Percentiles rank a stretch among this genome's conserved stretches.
Conservation (phyloP, 768 basidiomycete species). For the Lentinula sp. region DNA sequence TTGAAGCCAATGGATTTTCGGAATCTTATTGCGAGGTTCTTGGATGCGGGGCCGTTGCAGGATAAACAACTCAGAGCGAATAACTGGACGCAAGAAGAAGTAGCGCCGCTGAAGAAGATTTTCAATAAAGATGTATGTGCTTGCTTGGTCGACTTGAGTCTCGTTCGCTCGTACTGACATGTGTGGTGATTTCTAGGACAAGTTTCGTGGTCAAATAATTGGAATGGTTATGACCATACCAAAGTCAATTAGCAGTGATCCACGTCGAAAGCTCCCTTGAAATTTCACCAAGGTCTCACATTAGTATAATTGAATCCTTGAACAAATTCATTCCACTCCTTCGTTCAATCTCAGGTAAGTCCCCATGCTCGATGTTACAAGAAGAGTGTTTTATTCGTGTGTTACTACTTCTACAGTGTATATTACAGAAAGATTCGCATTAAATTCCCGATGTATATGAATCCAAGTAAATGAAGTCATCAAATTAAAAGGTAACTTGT, state of each 20-base stretch:
- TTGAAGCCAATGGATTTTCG: background rate
- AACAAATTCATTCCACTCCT: too few relatives aligned
- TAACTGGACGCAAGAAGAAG: background rate
- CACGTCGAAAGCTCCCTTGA: background rate
- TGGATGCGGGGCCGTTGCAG: conserved; percentile 1
- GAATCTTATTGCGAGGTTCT: background rate
- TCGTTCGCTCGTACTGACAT: background rate
- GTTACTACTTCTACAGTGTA: too few relatives aligned
- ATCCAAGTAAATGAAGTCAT: too few relatives aligned
- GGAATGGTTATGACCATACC: background rate
- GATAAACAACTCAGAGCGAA: background rate
- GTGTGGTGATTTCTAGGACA: background rate
- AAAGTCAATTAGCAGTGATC: background rate
- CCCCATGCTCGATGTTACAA: too few relatives aligned
- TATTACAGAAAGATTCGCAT: too few relatives aligned
- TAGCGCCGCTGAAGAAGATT: background rate
- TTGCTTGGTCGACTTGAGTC: background rate
- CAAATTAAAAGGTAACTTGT: too few relatives aligned
- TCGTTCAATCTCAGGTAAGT: too few relatives aligned
- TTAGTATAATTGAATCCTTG: too few relatives aligned
- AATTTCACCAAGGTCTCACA: too few relatives aligned
- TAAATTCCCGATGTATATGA: too few relatives aligned
- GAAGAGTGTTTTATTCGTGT: too few relatives aligned
- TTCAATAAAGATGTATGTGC: conserved; percentile 8
- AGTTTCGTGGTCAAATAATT: background rate